Percentiles rank a stretch among this genome's conserved stretches.
Conservation (phyloP, 2,329 filamentous ascomycete species). For the Xylariaceae sp. region DNA sequence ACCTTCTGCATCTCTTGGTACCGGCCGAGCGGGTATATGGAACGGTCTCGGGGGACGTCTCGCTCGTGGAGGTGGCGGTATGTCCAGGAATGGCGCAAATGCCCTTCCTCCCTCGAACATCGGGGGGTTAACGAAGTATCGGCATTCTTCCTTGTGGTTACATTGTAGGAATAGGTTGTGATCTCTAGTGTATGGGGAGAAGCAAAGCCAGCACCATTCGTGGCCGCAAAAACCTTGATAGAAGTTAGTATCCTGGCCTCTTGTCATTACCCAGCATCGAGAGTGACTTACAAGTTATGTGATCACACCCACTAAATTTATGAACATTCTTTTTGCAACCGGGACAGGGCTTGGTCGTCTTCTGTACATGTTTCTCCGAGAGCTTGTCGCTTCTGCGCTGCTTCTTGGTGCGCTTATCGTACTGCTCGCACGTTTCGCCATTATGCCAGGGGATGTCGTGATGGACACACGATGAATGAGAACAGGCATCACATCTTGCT, state of each 20-base stretch:
- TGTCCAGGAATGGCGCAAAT: slow-evolving; percentile 16
- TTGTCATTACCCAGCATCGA: neutral
- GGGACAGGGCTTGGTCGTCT: slow-evolving; percentile 34
- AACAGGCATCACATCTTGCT: slow-evolving; percentile 33
- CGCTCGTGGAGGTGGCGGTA: neutral
- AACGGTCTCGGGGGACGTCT: neutral
- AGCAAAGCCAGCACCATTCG: slow-evolving; percentile 40
- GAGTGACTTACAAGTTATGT: slow-evolving; percentile 36
- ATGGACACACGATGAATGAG: slow-evolving; percentile 29
- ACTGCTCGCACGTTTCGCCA: slow-evolving; percentile 35
- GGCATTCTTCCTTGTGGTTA: slow-evolving; percentile 29
- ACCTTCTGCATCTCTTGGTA: neutral
- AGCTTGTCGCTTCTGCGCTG: slow-evolving; percentile 30
- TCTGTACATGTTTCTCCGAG: slow-evolving; percentile 31
- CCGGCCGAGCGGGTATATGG: neutral
- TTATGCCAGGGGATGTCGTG: slow-evolving; percentile 37
- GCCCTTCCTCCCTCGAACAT: slow-evolving; percentile 24
- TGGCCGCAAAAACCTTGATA: slow-evolving; percentile 31
- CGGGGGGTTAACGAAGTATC: slow-evolving; percentile 21
- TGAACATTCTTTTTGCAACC: slow-evolving; percentile 32
- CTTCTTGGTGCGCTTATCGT: slow-evolving; percentile 30
- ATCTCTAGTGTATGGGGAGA: slow-evolving; percentile 27
- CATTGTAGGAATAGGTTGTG: slow-evolving; percentile 29
- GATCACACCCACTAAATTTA: slow-evolving; percentile 37
- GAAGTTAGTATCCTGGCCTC: neutral